phyloP scores from a whole-genome alignment of 2,329 filamentous ascomycete genomes.

The Ceratocystis eucalypticola region DNA sequence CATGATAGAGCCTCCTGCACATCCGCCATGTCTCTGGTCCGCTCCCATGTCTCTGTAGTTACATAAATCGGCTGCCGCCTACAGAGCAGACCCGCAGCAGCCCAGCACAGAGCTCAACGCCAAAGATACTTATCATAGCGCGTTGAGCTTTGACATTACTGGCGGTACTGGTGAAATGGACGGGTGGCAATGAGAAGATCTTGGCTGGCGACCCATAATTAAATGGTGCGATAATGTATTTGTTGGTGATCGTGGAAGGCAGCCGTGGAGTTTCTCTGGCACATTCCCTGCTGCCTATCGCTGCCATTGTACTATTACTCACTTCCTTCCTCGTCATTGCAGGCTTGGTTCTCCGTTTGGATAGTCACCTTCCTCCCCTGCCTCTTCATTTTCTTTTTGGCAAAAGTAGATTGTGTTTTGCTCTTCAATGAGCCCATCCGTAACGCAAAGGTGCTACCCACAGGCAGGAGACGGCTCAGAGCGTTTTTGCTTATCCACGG shows the following conservation, averaged over 20 bases:
- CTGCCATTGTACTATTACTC: not conserved
- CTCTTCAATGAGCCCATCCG: not conserved
- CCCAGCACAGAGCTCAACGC: not conserved
- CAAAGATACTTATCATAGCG: conserved; percentile 3
- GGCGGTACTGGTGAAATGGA: not conserved
- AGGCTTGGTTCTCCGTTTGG: not conserved
- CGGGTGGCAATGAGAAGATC: not conserved
- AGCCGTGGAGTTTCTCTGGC: not conserved
- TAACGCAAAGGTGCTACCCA: conserved; percentile 1
- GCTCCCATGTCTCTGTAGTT: too few relatives aligned
- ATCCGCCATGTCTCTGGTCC: too few relatives aligned
- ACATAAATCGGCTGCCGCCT: not conserved
- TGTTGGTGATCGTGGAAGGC: not conserved
- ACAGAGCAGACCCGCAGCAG: not conserved
- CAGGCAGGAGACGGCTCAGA: not conserved
- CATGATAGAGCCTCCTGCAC: not conserved
- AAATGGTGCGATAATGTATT: not conserved
- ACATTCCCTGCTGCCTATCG: not conserved
- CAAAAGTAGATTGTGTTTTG: not conserved
- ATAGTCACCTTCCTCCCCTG: not conserved
- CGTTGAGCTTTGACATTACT: not conserved
- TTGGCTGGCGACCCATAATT: not conserved
- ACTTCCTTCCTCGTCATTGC: not conserved
- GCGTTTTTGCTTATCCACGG: not conserved
- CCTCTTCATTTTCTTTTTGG: not conserved